phyloP scores from a whole-genome alignment of 805 yeast species.

The Hanseniaspora thailandica region DNA sequence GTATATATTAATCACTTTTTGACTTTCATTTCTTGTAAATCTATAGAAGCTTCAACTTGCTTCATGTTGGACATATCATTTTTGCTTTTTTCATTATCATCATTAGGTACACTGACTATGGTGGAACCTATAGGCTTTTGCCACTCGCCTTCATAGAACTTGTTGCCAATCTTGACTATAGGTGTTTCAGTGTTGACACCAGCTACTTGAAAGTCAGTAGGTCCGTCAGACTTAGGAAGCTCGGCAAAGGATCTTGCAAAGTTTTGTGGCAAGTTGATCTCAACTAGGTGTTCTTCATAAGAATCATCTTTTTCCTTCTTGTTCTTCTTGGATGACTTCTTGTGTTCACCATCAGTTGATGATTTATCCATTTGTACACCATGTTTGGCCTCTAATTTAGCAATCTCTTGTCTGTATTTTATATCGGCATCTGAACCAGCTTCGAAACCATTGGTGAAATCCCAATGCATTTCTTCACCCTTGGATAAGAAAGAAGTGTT shows the following conservation, averaged over 20 bases:
- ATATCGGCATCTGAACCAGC: conserved; percentile 88
- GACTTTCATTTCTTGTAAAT: conserved; percentile 4
- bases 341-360: neutral
- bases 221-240: conserved; percentile 25
- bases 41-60: conserved; percentile 1
- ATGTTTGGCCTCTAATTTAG: conserved; percentile 18
- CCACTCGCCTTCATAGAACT: conserved; percentile 68
- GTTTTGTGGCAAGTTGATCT: conserved; percentile 38
- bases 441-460: conserved; percentile 61
- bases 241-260: conserved; percentile 15
- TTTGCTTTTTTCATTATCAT: conserved; percentile 19
- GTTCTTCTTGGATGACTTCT: neutral
- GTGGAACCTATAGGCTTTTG: conserved; percentile 68
- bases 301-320: conserved; percentile 24
- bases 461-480: conserved; percentile 95
- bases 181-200: conserved; percentile 48
- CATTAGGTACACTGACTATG: conserved; percentile 27
- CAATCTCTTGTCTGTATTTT: conserved; percentile 36
- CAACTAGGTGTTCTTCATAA: conserved; percentile 40
- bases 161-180: conserved; percentile 44
- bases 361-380: conserved; percentile 8
- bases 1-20: neutral
- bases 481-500: conserved; percentile 52
- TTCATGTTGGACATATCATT: conserved; percentile 17
- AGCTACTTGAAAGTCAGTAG: conserved; percentile 40